A percentile compares a stretch with the other conserved stretches of the same genome.
Conservation (phyloP, 2,329 filamentous ascomycete species). For the Alternaria brassicicola region DNA sequence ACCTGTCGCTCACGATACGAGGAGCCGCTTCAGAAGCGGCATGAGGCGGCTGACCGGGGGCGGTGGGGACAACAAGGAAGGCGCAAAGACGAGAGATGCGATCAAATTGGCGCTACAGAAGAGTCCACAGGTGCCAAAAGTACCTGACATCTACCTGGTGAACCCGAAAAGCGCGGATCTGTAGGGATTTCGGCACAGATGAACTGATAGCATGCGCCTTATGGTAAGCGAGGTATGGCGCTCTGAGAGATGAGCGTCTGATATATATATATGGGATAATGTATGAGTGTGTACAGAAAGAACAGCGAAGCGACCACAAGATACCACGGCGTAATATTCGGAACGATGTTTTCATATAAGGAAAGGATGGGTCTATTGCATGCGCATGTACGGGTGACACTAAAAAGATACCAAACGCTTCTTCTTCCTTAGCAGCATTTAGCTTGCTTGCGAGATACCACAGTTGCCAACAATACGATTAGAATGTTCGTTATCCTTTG, state of each 20-base stretch:
- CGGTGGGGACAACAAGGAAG: conserved; percentile 50
- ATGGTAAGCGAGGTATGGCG: not conserved
- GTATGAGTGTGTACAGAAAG: not conserved
- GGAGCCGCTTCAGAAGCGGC: conserved; percentile 57
- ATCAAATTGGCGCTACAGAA: conserved; percentile 47
- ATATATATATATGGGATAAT: not conserved
- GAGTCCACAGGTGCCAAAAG: conserved; percentile 57
- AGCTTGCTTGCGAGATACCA: conserved; percentile 24
- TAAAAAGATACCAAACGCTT: conserved; percentile 6
- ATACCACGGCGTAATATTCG: conserved; percentile 1
- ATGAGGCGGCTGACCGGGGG: conserved; percentile 69
- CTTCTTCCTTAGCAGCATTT: not conserved
- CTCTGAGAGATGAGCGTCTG: not conserved
- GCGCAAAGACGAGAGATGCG: conserved; percentile 45
- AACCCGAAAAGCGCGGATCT: conserved; percentile 47
- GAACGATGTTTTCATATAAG: not conserved
- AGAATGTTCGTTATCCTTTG: not conserved
- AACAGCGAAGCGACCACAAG: not conserved
- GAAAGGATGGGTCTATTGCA: not conserved
- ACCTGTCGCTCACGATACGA: conserved; percentile 62
- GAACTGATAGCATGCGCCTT: not conserved
- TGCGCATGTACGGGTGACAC: not conserved
- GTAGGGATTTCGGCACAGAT: conserved; percentile 3
- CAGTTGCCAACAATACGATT: conserved; percentile 5
- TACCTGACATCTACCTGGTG: conserved; percentile 53